Evolutionary conservation across 148 eudicot species (phyloP), one percentile per base, ranked within the genome.

Genomic region (Silene conica): DNA sequence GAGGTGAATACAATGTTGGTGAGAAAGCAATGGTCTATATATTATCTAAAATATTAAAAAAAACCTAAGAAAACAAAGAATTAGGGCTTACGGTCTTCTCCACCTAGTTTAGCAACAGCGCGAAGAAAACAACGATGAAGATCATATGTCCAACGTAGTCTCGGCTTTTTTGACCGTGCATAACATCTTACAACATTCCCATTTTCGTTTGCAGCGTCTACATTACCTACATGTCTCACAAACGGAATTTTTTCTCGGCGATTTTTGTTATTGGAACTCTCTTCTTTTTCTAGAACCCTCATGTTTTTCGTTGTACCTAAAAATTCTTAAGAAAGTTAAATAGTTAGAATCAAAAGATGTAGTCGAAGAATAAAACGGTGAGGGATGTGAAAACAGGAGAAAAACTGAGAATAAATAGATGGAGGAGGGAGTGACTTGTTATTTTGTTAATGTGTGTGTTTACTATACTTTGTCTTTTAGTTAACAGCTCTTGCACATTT

Each of bases 31-130:
- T 9, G 1, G 0, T 38, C 43, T 6, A 38, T 38, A 3, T 34
- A 38, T 38, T 38, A 6, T 38, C 43, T 3, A 38, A 38, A 38
- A 38, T 38, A 38, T 5, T 6, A 0, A 38, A 38, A 38, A 9
- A 50, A 14, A 50, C 13, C 12, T 50, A 1, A n/a, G n/a, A n/a
- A n/a, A 4, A 50, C 18, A 50, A 43, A 46, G 21, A 22, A 73
- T 61, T 69, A 76, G 79, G 69, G 38, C 82, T 80, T 76, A 80
- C 82, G 28, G 16, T 80, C 82, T 67, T 80, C 82, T 0, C 82
- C 82, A 21, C 82, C 82, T 72, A 76, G 79, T n/a, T 59, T 72
- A 23, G 46, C 12, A 67, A 80, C 69, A 4, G 83, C 83, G 60
- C 34, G 20, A 23, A 80, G 59, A 45, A 76, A 80, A 0, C 52